These are phyloP conservation scores for Guadua angustifolia DNA, from an alignment of 176 grass and related monocot species.

Conservation along the genomic window DNA sequence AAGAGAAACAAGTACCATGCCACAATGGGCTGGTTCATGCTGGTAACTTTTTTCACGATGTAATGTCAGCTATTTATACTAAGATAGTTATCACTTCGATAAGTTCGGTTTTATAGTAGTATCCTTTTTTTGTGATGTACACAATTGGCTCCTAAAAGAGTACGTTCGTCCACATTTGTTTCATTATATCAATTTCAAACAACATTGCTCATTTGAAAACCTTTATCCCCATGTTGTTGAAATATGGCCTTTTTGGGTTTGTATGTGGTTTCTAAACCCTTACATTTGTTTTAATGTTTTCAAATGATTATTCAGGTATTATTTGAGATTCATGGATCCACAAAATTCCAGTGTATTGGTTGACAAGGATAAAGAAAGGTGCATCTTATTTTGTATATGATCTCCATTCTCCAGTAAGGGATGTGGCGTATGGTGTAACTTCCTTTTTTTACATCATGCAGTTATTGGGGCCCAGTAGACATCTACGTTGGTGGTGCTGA, in stretches of 20 bases:
- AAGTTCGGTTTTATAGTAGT: neutral
- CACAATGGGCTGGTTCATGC: conserved; percentile 97
- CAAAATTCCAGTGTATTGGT: conserved; percentile 81
- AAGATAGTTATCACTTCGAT: neutral
- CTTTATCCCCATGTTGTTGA: neutral
- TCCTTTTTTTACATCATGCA: conserved; percentile 47
- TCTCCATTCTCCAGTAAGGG: neutral
- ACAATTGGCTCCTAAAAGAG: conserved; percentile 1
- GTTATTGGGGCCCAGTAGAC: conserved; percentile 96
- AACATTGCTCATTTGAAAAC: neutral
- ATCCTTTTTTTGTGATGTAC: neutral
- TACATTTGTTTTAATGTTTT: conserved; percentile 18
- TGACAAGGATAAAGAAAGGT: conserved; percentile 96
- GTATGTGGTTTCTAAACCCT: neutral
- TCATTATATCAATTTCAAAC: conserved; percentile 14
- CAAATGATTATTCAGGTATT: conserved; percentile 69
- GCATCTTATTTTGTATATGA: conserved; percentile 33
- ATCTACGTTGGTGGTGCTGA: conserved; percentile 96
- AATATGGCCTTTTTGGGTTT: conserved; percentile 14
- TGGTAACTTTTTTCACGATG: conserved; percentile 64
- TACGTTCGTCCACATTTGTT: neutral
- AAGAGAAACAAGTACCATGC: conserved; percentile 99
- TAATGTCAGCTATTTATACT: conserved; percentile 27
- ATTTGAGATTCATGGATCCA: conserved; percentile 99
- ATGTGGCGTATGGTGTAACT: neutral